These are phyloP conservation scores for Neurospora sp. DNA, from an alignment of 495 filamentous ascomycete species.

Conservation along the genomic window DNA sequence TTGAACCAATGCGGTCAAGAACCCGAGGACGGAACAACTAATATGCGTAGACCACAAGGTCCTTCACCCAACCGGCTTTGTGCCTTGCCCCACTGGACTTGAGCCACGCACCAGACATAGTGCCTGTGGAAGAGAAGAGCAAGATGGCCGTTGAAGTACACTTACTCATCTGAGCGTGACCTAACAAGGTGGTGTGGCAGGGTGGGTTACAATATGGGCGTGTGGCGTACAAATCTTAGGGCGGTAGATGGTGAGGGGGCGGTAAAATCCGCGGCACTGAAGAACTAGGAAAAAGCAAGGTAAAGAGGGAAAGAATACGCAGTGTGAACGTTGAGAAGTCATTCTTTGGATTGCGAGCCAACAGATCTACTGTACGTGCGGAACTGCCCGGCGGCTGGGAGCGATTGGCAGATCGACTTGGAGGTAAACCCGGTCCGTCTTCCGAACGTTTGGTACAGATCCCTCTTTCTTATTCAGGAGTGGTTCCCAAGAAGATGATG, in stretches of 20 bases:
- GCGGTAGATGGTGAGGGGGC: not conserved
- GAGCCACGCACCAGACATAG: too few relatives aligned
- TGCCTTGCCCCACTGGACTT: too few relatives aligned
- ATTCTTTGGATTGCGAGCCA: not conserved
- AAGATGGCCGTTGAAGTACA: too few relatives aligned
- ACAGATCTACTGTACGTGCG: not conserved
- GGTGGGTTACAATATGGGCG: not conserved
- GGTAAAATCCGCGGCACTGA: not conserved
- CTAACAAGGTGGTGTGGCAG: too few relatives aligned
- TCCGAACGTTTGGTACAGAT: not conserved
- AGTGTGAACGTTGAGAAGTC: not conserved
- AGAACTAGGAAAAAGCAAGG: not conserved
- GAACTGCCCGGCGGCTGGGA: too few relatives aligned
- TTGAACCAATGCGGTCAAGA: too few relatives aligned
- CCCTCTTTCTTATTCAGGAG: not conserved
- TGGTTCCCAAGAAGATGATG: not conserved
- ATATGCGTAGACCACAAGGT: too few relatives aligned
- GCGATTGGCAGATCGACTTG: not conserved
- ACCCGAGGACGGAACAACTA: too few relatives aligned
- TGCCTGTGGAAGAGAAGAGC: too few relatives aligned
- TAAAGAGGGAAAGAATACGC: not conserved
- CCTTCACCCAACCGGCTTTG: too few relatives aligned
- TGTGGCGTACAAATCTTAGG: not conserved
- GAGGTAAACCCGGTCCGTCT: not conserved
- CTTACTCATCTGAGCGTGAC: too few relatives aligned